These are phyloP conservation scores for Rhododendron henanense DNA, from an alignment of 148 eudicot species.

Conservation along the genomic window DNA sequence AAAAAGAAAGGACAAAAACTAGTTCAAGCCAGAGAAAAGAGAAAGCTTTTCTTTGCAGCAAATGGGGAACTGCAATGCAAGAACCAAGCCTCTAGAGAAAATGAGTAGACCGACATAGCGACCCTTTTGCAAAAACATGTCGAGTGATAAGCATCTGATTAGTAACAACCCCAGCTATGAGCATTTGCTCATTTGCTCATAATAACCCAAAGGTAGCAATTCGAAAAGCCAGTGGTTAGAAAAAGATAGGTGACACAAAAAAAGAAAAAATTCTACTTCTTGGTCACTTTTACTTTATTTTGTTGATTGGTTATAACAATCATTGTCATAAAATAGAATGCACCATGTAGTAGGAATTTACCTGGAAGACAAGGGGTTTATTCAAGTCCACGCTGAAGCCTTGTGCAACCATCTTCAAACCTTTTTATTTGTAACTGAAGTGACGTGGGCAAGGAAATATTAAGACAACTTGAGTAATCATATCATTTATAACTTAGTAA, in stretches of 20 bases:
- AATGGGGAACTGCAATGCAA: not conserved
- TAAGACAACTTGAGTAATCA: not conserved
- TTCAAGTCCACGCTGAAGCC: slow-evolving; percentile 76
- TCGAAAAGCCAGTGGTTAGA: not conserved
- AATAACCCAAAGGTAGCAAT: not conserved
- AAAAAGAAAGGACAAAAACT: not conserved
- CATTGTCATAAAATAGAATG: not conserved
- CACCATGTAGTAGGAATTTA: slow-evolving; percentile 4
- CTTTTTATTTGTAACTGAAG: not conserved
- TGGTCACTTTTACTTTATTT: not conserved
- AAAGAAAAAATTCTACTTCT: not conserved
- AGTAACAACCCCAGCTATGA: not conserved
- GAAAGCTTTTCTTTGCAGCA: not conserved
- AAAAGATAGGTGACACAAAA: not conserved
- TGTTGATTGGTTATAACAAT: not conserved
- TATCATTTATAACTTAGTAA: not conserved
- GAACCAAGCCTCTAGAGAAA: not conserved
- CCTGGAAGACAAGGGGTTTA: slow-evolving; percentile 97
- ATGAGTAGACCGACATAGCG: not conserved
- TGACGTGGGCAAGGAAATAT: not conserved
- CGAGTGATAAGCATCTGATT: not conserved
- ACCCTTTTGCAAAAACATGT: too few relatives aligned
- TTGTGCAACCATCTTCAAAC: slow-evolving; percentile 67
- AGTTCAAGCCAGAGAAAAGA: not conserved
- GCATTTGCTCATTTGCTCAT: not conserved